Conservation (phyloP, 768 basidiomycete species). For the Boletales sp. region DNA sequence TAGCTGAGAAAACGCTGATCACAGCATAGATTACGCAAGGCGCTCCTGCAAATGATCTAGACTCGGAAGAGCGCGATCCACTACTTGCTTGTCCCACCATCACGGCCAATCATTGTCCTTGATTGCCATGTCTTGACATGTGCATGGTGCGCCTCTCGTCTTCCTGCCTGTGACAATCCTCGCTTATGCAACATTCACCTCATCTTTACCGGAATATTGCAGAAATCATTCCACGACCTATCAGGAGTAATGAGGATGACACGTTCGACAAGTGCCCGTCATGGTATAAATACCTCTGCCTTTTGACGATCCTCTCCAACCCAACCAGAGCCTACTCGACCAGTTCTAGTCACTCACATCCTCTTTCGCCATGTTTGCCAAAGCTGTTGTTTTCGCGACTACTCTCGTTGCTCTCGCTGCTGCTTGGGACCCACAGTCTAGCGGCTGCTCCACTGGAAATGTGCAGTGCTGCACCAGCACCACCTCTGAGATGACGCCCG, state of each 20-base stretch:
- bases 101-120: not conserved
- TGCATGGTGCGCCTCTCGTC: not conserved
- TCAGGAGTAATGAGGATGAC: not conserved
- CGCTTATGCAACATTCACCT: not conserved
- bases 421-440: not conserved
- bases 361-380: not conserved
- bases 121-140: not conserved
- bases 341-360: not conserved
- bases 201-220: not conserved
- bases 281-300: not conserved
- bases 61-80: too few relatives aligned
- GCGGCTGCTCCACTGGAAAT: not conserved
- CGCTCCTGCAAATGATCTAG: too few relatives aligned
- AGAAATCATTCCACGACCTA: not conserved
- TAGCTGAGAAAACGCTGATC: too few relatives aligned
- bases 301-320: not conserved
- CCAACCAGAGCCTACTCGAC: not conserved
- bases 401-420: slow-evolving; percentile 4
- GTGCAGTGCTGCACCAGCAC: slow-evolving; percentile 3
- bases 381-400: not conserved
- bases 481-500: not conserved
- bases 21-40: too few relatives aligned
- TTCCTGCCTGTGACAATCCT: not conserved
- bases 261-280: not conserved
- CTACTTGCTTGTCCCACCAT: not conserved